Evolutionary conservation across 345 rosid species (phyloP).

Genomic region (Orychophragmus violaceus): DNA sequence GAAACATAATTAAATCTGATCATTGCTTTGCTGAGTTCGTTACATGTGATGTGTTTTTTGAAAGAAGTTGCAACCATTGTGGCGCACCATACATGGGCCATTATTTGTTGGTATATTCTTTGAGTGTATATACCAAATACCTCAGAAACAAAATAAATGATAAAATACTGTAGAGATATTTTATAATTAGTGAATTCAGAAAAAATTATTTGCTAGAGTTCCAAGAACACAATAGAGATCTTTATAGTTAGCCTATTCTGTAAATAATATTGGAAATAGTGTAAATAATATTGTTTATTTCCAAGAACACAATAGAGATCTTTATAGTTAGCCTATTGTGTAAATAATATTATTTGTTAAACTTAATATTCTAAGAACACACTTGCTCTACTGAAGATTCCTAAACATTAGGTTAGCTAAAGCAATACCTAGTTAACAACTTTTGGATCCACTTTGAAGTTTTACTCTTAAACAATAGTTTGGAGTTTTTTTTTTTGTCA

Average conservation of each 20-base stretch:
- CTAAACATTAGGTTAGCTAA: not conserved
- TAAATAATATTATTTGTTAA: not conserved
- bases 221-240: not conserved
- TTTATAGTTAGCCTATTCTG: not conserved
- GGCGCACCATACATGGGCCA: constrained; percentile 16
- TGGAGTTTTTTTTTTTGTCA: no score
- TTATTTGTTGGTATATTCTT: not conserved
- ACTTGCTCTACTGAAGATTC: not conserved
- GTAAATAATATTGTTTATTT: no score
- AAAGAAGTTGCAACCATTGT: constrained; percentile 13
- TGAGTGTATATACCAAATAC: not conserved
- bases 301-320: not conserved
- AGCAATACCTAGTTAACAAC: constrained; percentile 7
- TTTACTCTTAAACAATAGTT: not conserved
- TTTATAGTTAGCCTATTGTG: not conserved
- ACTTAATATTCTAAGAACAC: not conserved
- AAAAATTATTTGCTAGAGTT: not conserved
- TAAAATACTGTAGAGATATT: not conserved
- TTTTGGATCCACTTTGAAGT: not conserved
- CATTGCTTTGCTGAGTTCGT: constrained; percentile 13
- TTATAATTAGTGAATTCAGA: not conserved
- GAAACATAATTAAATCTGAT: not conserved
- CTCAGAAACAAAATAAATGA: not conserved
- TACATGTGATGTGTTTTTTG: constrained; percentile 24
- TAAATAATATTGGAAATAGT: no score